Base-by-base conservation (phyloP, 164 flowering plant species). In the Magnolia changhungtana region DNA sequence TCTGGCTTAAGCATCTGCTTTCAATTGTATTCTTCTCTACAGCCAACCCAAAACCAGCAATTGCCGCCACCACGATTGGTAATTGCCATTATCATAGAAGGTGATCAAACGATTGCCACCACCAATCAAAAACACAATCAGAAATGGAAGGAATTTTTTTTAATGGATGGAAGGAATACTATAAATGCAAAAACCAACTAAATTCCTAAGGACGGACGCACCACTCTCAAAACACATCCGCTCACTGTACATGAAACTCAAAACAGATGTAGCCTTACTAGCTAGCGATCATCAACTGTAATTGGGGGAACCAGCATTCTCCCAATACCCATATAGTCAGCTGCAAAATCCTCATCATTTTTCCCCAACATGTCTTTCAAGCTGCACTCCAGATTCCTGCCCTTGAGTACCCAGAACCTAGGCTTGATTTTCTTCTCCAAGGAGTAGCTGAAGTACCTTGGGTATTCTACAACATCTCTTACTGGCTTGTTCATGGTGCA, bases 361-460 rank as follows among this genome's bases (percentile, higher is more conserved):
- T 90, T 93, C 18, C 87, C 89, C 80, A 95, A 78, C 97, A 93
- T 93, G 4, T 93, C 97, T 74, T 89, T 82, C 67, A 95, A 82
- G 83, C 89, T 92, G 75, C 90, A 88, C 11, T 91, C 87, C 0
- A 87, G 59, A 63, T 88, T 89, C 74, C 88, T 87, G 55, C 87
- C 83, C 75, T 87, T 90, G 20, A 95, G 81, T 75, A 88, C 87
- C 89, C 87, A 86, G 74, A 77, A 91, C 81, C 98, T 87, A 37
- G 96, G 98, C 68, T 87, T 91, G 81, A 92, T 93, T 82, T 87
- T 93, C 87, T 86, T 89, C 77, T 95, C 98, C 81, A 95, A 72
- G 19, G 98, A 92, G 84, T 93, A 93, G 83, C 98, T 95, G 80
- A 95, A 93, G 76, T 89, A 95, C 84, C 97, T 85, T 0, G 98